Base-by-base conservation (phyloP, 179 eudicot species). In the Spinacia oleracea region DNA sequence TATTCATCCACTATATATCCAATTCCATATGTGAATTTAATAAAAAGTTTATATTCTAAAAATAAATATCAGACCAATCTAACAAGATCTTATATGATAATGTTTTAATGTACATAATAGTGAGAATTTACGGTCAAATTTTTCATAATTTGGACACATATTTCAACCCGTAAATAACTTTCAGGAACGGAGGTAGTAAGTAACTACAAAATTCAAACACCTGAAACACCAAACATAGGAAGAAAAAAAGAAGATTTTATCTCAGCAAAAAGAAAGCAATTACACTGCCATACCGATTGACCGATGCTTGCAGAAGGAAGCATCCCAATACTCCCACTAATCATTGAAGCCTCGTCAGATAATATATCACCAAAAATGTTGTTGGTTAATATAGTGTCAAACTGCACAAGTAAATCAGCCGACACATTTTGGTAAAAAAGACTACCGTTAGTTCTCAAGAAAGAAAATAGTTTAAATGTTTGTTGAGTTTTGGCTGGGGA, bases 271-370 rank as follows among this genome's bases (percentile, higher is more conserved):
- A 9, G 18, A 75, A 75, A 55, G 18, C 38, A 64, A 62, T 14
- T 21, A 27, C 62, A 65, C 69, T 62, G 35, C 32, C 60, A 42
- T 93, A 96, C 98, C 89, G 90, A 82, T 85, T 79, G 89, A 50
- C 97, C 90, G 40, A 93, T 86, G 84, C 99, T 93, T 72, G 99
- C 98, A 73, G 99, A 96, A 68, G 99, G 93, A 81, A 96, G 97
- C 98, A 96, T 87, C 74, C 98, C 99, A 78, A 96, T 96, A 76
- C 99, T 96, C 81, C 99, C 99, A 78, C 93, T 89, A 48, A 96
- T 89, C 98, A 96, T 93, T 46, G 98, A 90, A 56, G 99, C 98
- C 86, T 93, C 98, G 53, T 96, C 99, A 46, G 99, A 96, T 83
- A 96, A 83, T 72, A 96, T 96, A 82, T 96, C 98, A 62, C 99